Percentiles rank a stretch among this genome's conserved stretches.
Evolutionary conservation across 1,139 yeast species (phyloP).

Genomic region (Candida tropicalis): DNA sequence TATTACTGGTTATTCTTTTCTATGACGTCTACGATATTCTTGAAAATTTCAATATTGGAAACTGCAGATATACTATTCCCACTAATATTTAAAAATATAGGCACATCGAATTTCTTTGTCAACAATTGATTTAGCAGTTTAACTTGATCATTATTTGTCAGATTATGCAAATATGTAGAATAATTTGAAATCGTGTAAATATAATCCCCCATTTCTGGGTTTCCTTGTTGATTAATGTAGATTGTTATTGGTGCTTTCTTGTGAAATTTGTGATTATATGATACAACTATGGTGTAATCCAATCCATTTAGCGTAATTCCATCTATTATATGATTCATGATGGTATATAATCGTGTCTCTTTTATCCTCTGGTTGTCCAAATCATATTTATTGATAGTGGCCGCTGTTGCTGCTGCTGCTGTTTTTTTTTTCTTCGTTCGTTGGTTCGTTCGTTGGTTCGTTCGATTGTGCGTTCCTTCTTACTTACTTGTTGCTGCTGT

Average conservation of each 20-base stretch:
- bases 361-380: too few species aligned
- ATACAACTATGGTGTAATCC: slow-evolving; percentile 14
- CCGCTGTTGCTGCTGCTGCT: too few species aligned
- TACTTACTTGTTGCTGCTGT: too few species aligned
- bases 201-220: slow-evolving; percentile 19
- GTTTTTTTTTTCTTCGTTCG: too few species aligned
- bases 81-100: slow-evolving; percentile 20
- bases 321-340: slow-evolving; percentile 13
- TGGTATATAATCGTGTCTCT: too few species aligned
- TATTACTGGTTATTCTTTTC: not conserved
- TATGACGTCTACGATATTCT: slow-evolving; percentile 7
- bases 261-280: slow-evolving; percentile 6
- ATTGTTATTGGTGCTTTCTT: slow-evolving; percentile 18
- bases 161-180: slow-evolving; percentile 15
- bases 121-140: slow-evolving; percentile 18
- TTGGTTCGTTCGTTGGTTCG: too few species aligned
- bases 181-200: slow-evolving; percentile 21
- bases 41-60: slow-evolving; percentile 12
- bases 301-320: slow-evolving; percentile 7
- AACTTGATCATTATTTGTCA: slow-evolving; percentile 13
- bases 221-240: slow-evolving; percentile 20
- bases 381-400: too few species aligned
- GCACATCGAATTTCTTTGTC: slow-evolving; percentile 19
- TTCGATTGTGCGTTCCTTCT: too few species aligned
- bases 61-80: slow-evolving; percentile 1